A percentile compares a stretch with the other conserved stretches of the same genome.
phyloP scores from a whole-genome alignment of 768 basidiomycete genomes.

The Kwoniella sp. region DNA sequence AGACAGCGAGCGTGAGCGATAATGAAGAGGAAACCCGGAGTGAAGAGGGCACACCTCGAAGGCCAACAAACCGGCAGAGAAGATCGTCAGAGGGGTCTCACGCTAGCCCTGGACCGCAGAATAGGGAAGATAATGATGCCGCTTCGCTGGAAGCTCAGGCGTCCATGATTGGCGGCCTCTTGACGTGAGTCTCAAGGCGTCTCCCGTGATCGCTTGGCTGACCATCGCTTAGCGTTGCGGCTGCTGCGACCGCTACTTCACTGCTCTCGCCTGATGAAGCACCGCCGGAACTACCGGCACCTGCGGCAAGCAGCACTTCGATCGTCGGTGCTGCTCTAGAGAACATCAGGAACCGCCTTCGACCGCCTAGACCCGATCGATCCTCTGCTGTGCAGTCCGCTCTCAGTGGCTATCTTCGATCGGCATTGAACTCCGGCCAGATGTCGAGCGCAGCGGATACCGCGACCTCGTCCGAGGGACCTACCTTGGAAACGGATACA shows the following conservation, averaged over 20 bases:
- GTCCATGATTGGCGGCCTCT: slow-evolving; percentile 36
- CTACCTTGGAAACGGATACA: too few species aligned
- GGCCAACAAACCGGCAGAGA: slow-evolving; percentile 6
- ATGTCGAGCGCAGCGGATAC: too few species aligned
- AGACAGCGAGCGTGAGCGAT: slow-evolving; percentile 16
- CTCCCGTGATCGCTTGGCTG: not conserved
- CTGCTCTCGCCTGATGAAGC: slow-evolving; percentile 59
- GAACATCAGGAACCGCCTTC: slow-evolving; percentile 24
- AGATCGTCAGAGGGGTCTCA: slow-evolving; percentile 12
- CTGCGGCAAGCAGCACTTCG: too few species aligned
- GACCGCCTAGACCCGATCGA: slow-evolving; percentile 16
- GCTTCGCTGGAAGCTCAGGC: slow-evolving; percentile 32
- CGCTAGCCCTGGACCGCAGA: not conserved
- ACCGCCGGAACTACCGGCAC: slow-evolving; percentile 54
- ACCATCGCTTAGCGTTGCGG: slow-evolving; percentile 63
- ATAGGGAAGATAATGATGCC: slow-evolving; percentile 1
- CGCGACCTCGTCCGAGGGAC: too few species aligned
- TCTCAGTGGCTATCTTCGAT: slow-evolving; percentile 54
- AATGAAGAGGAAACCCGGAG: not conserved
- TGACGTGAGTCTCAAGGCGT: slow-evolving; percentile 25
- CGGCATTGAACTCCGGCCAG: slow-evolving; percentile 43
- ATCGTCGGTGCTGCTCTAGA: too few species aligned
- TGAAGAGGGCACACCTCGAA: not conserved
- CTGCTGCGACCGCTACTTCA: slow-evolving; percentile 86
- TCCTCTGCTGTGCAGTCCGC: slow-evolving; percentile 28